Percentiles rank a stretch among this genome's conserved stretches.
These are phyloP conservation scores for Ramicandelaber brevisporus DNA, from an alignment of 192 early-diverging fungal genomes.

Conservation along the genomic window DNA sequence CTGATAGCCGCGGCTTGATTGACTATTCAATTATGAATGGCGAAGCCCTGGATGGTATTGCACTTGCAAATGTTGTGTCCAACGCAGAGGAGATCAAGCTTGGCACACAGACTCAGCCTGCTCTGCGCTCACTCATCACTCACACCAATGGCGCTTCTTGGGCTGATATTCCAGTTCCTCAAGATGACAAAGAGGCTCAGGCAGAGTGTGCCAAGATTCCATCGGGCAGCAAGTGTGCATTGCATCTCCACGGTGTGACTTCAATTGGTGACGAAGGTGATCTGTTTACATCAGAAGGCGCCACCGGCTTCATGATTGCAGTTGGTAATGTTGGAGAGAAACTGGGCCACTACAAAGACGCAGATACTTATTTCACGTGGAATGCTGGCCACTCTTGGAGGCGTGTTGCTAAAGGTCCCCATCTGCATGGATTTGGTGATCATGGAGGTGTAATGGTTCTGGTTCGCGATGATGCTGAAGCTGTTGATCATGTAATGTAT, in stretches of 20 bases:
- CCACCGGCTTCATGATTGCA: slow-evolving; percentile 72
- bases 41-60: slow-evolving; percentile 61
- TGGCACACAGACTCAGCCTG: slow-evolving; percentile 25
- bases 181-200: not conserved
- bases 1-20: slow-evolving; percentile 44
- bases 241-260: slow-evolving; percentile 77
- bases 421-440: slow-evolving; percentile 81
- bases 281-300: slow-evolving; percentile 52
- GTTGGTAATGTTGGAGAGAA: slow-evolving; percentile 70
- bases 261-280: slow-evolving; percentile 48
- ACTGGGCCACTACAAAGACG: slow-evolving; percentile 34
- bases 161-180: slow-evolving; percentile 13
- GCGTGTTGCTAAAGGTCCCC: slow-evolving; percentile 58
- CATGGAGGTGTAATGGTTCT: slow-evolving; percentile 69
- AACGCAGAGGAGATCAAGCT: slow-evolving; percentile 31
- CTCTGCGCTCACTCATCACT: slow-evolving; percentile 37
- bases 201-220: slow-evolving; percentile 2
- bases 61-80: slow-evolving; percentile 51
- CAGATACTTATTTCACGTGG: slow-evolving; percentile 61
- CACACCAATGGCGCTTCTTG: slow-evolving; percentile 64
- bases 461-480: slow-evolving; percentile 53
- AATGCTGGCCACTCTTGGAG: slow-evolving; percentile 76
- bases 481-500: slow-evolving; percentile 31
- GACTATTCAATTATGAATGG: no score
- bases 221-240: slow-evolving; percentile 18